A percentile compares a stretch with the other conserved stretches of the same genome.
Conservation (phyloP, 257 asterid genomes). For the Echium plantagineum region DNA sequence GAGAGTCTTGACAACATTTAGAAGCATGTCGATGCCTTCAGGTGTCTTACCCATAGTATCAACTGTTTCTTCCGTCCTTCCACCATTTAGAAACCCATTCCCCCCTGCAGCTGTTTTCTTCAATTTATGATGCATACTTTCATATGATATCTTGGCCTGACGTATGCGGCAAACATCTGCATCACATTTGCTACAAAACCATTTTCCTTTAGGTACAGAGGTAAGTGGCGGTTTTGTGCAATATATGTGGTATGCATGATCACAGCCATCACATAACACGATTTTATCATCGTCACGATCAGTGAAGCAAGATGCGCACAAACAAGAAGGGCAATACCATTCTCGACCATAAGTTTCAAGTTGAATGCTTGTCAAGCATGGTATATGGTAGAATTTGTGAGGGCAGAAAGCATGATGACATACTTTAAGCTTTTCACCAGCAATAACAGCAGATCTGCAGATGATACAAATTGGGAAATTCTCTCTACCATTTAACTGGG, state of each 20-base stretch:
- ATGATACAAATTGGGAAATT: conserved; percentile 38
- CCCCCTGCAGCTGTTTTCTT: conserved; percentile 29
- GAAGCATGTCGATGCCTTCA: conserved; percentile 83
- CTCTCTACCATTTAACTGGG: conserved; percentile 10
- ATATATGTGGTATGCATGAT: conserved; percentile 72
- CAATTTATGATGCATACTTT: conserved; percentile 19
- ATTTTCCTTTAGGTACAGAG: conserved; percentile 49
- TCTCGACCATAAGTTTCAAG: conserved; percentile 38
- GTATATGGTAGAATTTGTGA: conserved; percentile 68
- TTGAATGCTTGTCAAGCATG: conserved; percentile 61
- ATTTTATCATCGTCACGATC: conserved; percentile 74
- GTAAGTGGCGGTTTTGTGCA: conserved; percentile 65
- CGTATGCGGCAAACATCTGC: conserved; percentile 35
- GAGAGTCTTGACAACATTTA: conserved; percentile 66
- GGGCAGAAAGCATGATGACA: conserved; percentile 74
- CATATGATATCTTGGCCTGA: conserved; percentile 37
- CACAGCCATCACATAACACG: conserved; percentile 82
- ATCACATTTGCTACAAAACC: conserved; percentile 69
- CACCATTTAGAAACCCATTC: conserved; percentile 4
- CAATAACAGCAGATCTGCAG: conserved; percentile 39
- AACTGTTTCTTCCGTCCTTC: conserved; percentile 9
- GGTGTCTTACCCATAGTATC: conserved; percentile 28
- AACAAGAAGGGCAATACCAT: conserved; percentile 94
- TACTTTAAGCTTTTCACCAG: conserved; percentile 33
- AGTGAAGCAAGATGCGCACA: conserved; percentile 60